These are phyloP conservation scores for Penstemon eatonii DNA, from an alignment of 257 asterid species.

Conservation along the genomic window DNA sequence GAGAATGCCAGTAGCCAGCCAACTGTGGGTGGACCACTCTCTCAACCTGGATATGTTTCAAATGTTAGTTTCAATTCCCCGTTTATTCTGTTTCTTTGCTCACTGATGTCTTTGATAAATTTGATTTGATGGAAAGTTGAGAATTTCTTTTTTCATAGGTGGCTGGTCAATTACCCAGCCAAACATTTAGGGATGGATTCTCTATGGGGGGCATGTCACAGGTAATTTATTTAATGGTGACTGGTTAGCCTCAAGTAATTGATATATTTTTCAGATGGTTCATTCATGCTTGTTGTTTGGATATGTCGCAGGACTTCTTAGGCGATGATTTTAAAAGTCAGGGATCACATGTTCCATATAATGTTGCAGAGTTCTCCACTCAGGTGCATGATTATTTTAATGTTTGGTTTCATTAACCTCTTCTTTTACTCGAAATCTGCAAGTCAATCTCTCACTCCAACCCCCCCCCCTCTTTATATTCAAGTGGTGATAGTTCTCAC, in stretches of 20 bases:
- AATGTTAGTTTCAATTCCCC: conserved; percentile 53
- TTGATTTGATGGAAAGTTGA: conserved; percentile 16
- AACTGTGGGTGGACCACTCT: conserved; percentile 79
- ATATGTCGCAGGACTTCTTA: conserved; percentile 71
- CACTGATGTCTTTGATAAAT: conserved; percentile 3
- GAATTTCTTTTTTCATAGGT: conserved; percentile 35
- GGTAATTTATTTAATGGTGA: conserved; percentile 40
- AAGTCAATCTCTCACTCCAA: not conserved
- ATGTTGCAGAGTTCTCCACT: conserved; percentile 79
- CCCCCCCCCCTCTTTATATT: not conserved
- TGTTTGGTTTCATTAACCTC: conserved; percentile 12
- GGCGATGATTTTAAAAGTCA: conserved; percentile 97
- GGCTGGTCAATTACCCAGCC: conserved; percentile 74
- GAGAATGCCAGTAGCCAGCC: conserved; percentile 91
- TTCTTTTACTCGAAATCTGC: conserved; percentile 16
- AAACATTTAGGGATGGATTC: conserved; percentile 79
- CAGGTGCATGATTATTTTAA: conserved; percentile 51
- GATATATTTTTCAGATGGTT: conserved; percentile 5
- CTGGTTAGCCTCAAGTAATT: not conserved
- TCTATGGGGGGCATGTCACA: conserved; percentile 95
- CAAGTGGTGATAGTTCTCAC: conserved; percentile 19
- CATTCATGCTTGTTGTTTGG: conserved; percentile 20
- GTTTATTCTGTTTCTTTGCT: conserved; percentile 21
- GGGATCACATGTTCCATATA: conserved; percentile 94
- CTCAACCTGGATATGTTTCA: conserved; percentile 91